A percentile compares a stretch with the other conserved stretches of the same genome.
Evolutionary conservation across 2,329 filamentous ascomycete species (phyloP).

Genomic region (Seiridium cupressi): DNA sequence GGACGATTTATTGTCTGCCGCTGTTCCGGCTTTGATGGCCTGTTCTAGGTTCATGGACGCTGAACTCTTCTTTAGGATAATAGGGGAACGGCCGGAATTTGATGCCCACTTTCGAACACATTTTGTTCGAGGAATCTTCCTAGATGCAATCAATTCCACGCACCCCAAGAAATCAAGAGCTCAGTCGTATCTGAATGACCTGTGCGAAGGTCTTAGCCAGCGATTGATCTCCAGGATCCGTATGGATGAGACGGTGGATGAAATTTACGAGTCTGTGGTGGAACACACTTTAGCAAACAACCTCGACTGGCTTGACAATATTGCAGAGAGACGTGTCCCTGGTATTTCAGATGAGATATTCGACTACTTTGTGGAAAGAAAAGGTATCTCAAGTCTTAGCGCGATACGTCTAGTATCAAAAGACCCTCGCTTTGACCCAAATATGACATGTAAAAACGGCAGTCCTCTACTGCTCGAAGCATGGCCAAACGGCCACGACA

Average conservation of each 20-base stretch:
- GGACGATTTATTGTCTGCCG: not conserved
- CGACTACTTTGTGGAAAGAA: not conserved
- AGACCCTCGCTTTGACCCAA: constrained; percentile 1
- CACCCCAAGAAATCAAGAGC: not conserved
- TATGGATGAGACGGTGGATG: not conserved
- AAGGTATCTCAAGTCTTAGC: not conserved
- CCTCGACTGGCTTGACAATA: not conserved
- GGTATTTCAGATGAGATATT: not conserved
- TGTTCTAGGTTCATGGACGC: not conserved
- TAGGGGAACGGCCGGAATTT: not conserved
- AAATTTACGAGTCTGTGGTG: not conserved
- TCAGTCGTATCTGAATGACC: not conserved
- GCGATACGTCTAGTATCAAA: not conserved
- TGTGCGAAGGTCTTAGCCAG: not conserved
- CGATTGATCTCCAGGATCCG: not conserved
- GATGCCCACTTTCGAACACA: not conserved
- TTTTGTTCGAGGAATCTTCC: not conserved
- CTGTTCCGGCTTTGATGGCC: not conserved
- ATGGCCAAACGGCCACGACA: not conserved
- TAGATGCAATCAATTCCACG: not conserved
- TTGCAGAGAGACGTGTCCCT: not conserved
- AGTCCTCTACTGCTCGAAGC: not conserved
- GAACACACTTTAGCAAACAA: not conserved
- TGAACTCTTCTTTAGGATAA: not conserved
- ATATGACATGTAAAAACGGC: not conserved